Evolutionary conservation across 306 rosid genomes (phyloP).

Genomic region (Sechiopsis laciniata): DNA sequence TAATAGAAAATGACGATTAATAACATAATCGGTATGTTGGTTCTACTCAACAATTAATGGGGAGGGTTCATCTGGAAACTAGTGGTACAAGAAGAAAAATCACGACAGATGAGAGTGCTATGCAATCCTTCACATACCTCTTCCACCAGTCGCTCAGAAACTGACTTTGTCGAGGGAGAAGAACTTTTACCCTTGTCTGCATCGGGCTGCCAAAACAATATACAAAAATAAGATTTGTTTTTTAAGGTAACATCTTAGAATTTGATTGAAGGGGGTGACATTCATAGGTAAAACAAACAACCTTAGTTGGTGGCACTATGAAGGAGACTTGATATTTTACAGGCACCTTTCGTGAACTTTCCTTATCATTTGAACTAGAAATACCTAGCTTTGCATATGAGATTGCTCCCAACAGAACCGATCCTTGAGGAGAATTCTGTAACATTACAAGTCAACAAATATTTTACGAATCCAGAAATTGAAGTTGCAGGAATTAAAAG

Average conservation of each 20-base stretch:
- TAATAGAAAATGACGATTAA: not conserved
- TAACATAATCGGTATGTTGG: too few relatives aligned
- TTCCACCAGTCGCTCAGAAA: slow-evolving; percentile 74
- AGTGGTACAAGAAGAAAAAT: not conserved
- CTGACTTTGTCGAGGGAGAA: slow-evolving; percentile 48
- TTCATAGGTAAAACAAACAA: slow-evolving; percentile 27
- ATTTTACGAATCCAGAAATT: not conserved
- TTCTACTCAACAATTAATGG: not conserved
- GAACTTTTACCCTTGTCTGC: slow-evolving; percentile 80
- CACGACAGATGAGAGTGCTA: not conserved
- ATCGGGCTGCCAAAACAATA: slow-evolving; percentile 45
- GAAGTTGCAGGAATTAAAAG: not conserved
- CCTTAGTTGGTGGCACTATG: slow-evolving; percentile 91
- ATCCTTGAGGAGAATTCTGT: slow-evolving; percentile 75
- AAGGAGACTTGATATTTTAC: slow-evolving; percentile 54
- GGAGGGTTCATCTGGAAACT: slow-evolving; percentile 1
- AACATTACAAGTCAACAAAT: slow-evolving; percentile 19
- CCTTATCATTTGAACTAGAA: slow-evolving; percentile 40
- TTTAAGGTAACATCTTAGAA: not conserved
- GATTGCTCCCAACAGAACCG: slow-evolving; percentile 74
- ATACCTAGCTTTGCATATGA: slow-evolving; percentile 68
- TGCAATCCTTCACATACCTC: slow-evolving; percentile 49
- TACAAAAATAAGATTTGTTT: not conserved
- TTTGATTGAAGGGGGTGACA: slow-evolving; percentile 17
- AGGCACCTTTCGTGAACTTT: slow-evolving; percentile 63